phyloP scores from a whole-genome alignment of 2,329 filamentous ascomycete genomes.

The Xylariaceae sp. region DNA sequence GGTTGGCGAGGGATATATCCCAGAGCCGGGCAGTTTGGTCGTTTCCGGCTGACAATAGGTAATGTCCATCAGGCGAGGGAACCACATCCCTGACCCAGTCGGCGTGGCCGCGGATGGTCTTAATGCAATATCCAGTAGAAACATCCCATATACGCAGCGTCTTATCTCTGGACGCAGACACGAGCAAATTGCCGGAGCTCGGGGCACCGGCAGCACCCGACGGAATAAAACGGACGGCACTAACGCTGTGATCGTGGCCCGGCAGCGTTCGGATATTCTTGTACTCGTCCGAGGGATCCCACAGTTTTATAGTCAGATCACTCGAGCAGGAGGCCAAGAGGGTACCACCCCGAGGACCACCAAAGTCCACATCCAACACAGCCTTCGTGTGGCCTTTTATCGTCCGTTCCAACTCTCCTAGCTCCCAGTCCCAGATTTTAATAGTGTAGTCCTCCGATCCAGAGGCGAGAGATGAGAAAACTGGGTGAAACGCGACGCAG shows the following conservation, averaged over 20 bases:
- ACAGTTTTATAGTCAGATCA: conserved; percentile 89
- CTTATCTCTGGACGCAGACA: conserved; percentile 80
- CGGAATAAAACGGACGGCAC: conserved; percentile 80
- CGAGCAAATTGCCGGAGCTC: conserved; percentile 67
- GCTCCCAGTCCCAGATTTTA: conserved; percentile 96
- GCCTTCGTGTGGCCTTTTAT: conserved; percentile 88
- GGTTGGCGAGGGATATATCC: conserved; percentile 66
- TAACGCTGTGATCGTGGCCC: conserved; percentile 89
- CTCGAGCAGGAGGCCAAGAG: conserved; percentile 79
- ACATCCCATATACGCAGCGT: conserved; percentile 88
- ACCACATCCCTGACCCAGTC: conserved; percentile 90
- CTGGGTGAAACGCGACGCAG: conserved; percentile 84
- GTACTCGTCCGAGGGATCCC: conserved; percentile 88
- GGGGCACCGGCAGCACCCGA: conserved; percentile 73
- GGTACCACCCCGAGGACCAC: conserved; percentile 72
- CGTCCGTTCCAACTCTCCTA: conserved; percentile 82
- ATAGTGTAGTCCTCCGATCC: conserved; percentile 90
- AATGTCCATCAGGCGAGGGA: conserved; percentile 77
- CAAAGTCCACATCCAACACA: conserved; percentile 83
- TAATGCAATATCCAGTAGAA: conserved; percentile 85
- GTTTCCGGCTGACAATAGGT: conserved; percentile 74
- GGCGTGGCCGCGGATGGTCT: conserved; percentile 75
- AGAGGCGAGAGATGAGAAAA: conserved; percentile 84
- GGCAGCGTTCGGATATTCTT: conserved; percentile 89
- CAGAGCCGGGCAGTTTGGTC: conserved; percentile 79